Evolutionary conservation across 2,329 filamentous ascomycete species (phyloP), one percentile per base, ranked within the genome.

Genomic region (Fusarium setosum): DNA sequence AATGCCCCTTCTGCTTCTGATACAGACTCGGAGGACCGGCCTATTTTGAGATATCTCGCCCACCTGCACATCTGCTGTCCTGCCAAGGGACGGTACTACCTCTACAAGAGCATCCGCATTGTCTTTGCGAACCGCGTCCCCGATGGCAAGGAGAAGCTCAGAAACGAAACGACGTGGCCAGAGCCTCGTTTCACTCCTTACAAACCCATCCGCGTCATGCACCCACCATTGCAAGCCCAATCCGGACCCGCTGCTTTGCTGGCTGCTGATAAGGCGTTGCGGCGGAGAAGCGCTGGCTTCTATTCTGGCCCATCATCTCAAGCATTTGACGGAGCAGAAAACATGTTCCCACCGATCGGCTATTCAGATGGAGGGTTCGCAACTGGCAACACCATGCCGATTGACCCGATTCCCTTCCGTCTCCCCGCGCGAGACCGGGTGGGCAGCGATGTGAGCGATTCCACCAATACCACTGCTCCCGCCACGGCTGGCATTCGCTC

Each of bases 91-190:
- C 89, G 94, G 12, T 97, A 90, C 76, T 98, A 94, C 72, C 83
- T 99, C 6, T 96, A 98, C 81, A 96, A 96, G 72, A 93, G 88
- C 70, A 92, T 98, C 59, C 90, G 96, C 13, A 93, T 98, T 32
- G 95, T 99, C 4, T 99, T 99, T 75, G 96, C 96, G 53, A 98
- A 98, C 74, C 89, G 96, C 23, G 95, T 97, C 0, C 95, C 96
- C 0, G 96, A 98, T 71, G 95, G 93, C 37, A 97, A 97, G 75
- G 95, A 98, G 78, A 95, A 91, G 73, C 84, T 99, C 35, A 86
- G 90, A 29, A 97, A 96, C 72, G 96, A 99, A 75, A 90, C 95
- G 6, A 94, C 96, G 34, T 85, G 92, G 60, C 95, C 95, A 0
- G 94, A 97, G 69, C 96, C 96, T 18, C 88, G 90, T 18, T 99